Base-by-base conservation (phyloP, 176 grass and related monocot species). In the bread wheat (Triticum aestivum) region DNA sequence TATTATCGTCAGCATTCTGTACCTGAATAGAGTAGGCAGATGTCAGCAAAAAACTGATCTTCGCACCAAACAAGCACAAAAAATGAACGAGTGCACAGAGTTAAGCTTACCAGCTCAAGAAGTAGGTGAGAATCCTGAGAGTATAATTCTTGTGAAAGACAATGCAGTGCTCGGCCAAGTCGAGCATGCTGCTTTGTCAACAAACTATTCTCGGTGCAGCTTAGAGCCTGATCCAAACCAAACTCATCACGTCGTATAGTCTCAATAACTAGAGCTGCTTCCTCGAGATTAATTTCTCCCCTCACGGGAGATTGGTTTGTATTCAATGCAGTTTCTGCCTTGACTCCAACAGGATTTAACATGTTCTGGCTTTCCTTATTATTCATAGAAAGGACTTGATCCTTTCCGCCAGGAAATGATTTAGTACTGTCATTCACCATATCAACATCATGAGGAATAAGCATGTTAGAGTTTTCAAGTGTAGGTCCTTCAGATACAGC, bases 1-100 rank as follows among this genome's bases (percentile, higher is more conserved):
- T 92, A 92, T 98, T 98, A 79, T 98, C 96, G 56, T 98, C 96
- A 51, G 96, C 96, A 85, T 98, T 98, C 80, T 98, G 96, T 75
- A 98, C 87, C 96, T 98, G 84, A 72, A 65, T 84, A 81, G 12
- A 90, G 71, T 29, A 82, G 14, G 89, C 59, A 32, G 85, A 76
- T 38, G 66, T 89, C 63, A 89, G 73, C 51, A 72, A 81, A 92
- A 65, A 61, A 71, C 75, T 80, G 32, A 58, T 83, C 18, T 65
- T 24, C 69, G 42, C 37, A 68, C 20, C 58, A 72, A 47, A 49
- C 15, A 69, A 30, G 75, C 64, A 84, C 26, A 75, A 80, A 79
- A 79, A 79, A 72, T 49, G 61, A 79, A 69, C 30, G 63, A 77
- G 23, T 68, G 14, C 11, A 32, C 38, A 85, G 4, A n/a, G 35